Conservation (phyloP, 2,329 filamentous ascomycete genomes). For the Leptosphaerulina australis region DNA sequence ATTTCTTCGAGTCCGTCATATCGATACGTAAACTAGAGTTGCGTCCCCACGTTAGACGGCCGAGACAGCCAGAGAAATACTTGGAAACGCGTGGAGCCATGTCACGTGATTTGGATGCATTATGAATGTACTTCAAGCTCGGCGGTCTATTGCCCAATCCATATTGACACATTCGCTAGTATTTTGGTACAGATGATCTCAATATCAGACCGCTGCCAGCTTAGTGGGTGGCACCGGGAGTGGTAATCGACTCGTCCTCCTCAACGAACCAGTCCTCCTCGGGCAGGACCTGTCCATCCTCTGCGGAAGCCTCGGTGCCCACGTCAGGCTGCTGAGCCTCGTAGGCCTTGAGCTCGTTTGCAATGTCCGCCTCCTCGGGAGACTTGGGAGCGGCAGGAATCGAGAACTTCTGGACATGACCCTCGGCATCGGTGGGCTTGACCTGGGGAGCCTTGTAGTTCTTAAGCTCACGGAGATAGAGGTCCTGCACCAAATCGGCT, state of each 20-base stretch:
- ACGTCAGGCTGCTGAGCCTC: constrained; percentile 93
- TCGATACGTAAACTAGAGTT: constrained; percentile 11
- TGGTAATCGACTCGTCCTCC: constrained; percentile 60
- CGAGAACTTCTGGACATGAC: constrained; percentile 87
- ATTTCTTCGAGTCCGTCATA: constrained; percentile 3
- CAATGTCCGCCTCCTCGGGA: constrained; percentile 92
- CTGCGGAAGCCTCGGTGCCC: constrained; percentile 68
- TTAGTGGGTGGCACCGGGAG: constrained; percentile 48
- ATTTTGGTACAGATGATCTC: constrained; percentile 43
- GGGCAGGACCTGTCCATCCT: constrained; percentile 63
- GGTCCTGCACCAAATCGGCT: constrained; percentile 98
- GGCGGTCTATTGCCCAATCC: constrained; percentile 35
- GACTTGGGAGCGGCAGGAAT: constrained; percentile 81
- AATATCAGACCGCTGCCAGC: constrained; percentile 16
- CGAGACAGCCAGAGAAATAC: not conserved
- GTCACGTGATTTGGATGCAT: constrained; percentile 30
- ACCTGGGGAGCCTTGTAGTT: constrained; percentile 85
- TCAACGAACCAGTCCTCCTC: constrained; percentile 84
- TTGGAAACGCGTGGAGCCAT: not conserved
- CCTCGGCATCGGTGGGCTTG: constrained; percentile 86
- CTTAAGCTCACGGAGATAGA: constrained; percentile 96
- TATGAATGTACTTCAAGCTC: constrained; percentile 7
- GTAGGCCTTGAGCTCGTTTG: constrained; percentile 90
- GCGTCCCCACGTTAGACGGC: constrained; percentile 1
- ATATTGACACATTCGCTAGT: constrained; percentile 45